Evolutionary conservation across 176 grass and related monocot genomes (phyloP), one percentile per base, ranked within the genome.

Genomic region (Cenchrus fungigraminus): DNA sequence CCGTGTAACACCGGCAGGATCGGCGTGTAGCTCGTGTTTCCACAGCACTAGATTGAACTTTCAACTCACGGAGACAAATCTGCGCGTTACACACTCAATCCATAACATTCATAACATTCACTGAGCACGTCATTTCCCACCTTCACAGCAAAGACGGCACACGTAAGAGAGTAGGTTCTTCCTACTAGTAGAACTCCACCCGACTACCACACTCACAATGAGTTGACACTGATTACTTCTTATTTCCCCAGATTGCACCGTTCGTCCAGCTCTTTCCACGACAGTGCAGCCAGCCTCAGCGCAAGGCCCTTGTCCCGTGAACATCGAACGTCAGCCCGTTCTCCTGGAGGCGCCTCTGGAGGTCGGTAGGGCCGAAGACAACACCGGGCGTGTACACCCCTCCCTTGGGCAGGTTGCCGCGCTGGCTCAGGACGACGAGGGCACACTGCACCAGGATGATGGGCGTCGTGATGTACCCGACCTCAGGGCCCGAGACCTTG

Each of bases 391-490:
- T 90, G 71, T 90, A 93, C 47, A 95, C 91, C 53, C 92, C 95
- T 0, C 92, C 95, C 77, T 91, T 91, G 0, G 92, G 95, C 55
- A 98, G 85, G 56, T 93, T 91, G 6, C 14, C 42, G 0, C 95
- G 77, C 77, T 95, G 91, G 72, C 77, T 74, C 67, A 98, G 79
- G 45, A 98, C 13, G 85, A 98, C 46, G 8, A 98, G 76, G 44
- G 91, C 91, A 4, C 92, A 95, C 79, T 98, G 93, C 40, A 98
- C 55, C 32, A 98, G 77, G n/a, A 89, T 52, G 42, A 98, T 98
- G 8, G 93, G 91, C 2, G 95, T 95, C 12, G 95, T 90, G 67
- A 95, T 31, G 61, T 95, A 98, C 56, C 93, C 93, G 0, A 98
- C 77, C 85, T 98, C 95, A 8, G 93, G 93, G 15, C 95, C 95